Percentiles rank a stretch among this genome's conserved stretches.
These are phyloP conservation scores for Aspergillus campestris DNA, from an alignment of 495 filamentous ascomycete genomes.

Conservation along the genomic window DNA sequence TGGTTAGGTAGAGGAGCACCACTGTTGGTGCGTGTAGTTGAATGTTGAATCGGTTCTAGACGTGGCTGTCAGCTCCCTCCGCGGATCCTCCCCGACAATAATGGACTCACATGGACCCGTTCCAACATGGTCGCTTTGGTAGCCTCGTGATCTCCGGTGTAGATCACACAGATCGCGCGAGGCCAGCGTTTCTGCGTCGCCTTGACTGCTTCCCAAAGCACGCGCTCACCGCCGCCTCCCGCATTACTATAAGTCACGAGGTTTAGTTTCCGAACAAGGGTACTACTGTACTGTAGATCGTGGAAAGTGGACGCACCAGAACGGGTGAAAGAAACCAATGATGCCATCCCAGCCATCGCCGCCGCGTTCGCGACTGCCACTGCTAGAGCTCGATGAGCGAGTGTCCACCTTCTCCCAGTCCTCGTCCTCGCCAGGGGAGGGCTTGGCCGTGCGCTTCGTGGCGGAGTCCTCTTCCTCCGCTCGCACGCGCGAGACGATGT, in stretches of 20 bases:
- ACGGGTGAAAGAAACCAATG: constrained; percentile 95
- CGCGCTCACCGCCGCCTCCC: constrained; percentile 90
- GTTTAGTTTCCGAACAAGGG: background rate
- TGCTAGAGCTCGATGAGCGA: constrained; percentile 21
- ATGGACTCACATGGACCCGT: constrained; percentile 54
- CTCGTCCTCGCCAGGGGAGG: constrained; percentile 44
- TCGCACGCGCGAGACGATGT: constrained; percentile 51
- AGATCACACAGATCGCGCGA: constrained; percentile 78
- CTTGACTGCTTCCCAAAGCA: constrained; percentile 91
- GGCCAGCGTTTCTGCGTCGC: constrained; percentile 88
- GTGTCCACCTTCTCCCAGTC: constrained; percentile 71
- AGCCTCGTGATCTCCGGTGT: constrained; percentile 88
- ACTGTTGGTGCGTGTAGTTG: constrained; percentile 74
- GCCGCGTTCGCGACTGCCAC: constrained; percentile 39
- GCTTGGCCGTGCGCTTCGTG: constrained; percentile 26
- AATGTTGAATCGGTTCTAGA: constrained; percentile 86
- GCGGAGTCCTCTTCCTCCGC: constrained; percentile 49
- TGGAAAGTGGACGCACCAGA: constrained; percentile 51
- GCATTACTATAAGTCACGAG: constrained; percentile 58
- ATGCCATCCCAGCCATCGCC: constrained; percentile 64
- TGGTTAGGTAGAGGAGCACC: constrained; percentile 81
- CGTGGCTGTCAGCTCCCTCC: background rate
- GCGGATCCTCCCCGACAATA: background rate
- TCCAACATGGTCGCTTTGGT: constrained; percentile 69
- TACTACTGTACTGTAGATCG: background rate